These are phyloP conservation scores for Syzygium syzygioides DNA, from an alignment of 441 rosid species.

Conservation along the genomic window DNA sequence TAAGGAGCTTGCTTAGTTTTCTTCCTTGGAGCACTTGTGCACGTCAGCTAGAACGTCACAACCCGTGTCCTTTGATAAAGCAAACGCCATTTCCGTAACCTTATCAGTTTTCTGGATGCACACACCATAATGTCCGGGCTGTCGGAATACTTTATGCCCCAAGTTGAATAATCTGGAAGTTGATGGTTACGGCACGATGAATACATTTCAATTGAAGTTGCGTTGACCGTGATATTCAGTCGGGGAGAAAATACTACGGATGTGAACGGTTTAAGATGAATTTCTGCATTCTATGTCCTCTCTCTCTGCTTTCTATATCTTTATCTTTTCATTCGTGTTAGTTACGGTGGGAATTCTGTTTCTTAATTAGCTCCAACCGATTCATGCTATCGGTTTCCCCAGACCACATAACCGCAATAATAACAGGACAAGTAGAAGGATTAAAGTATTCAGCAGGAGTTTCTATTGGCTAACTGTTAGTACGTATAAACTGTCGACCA, in stretches of 20 bases:
- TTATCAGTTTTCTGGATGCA: not conserved
- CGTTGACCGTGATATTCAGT: not conserved
- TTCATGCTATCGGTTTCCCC: not conserved
- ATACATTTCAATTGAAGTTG: not conserved
- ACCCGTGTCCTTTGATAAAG: not conserved
- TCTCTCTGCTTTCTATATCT: not conserved
- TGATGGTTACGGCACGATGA: not conserved
- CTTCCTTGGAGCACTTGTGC: not conserved
- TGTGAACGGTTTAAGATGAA: not conserved
- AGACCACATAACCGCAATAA: not conserved
- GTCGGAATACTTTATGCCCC: not conserved
- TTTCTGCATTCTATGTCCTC: not conserved
- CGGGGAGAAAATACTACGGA: not conserved
- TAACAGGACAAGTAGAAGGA: not conserved
- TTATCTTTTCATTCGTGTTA: not conserved
- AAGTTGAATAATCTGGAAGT: not conserved
- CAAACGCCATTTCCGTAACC: not conserved
- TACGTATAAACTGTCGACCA: not conserved
- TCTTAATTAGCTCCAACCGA: not conserved
- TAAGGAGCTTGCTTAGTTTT: not conserved
- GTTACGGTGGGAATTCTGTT: not conserved
- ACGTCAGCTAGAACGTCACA: not conserved
- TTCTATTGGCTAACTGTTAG: slow-evolving; percentile 1
- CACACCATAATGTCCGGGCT: not conserved
- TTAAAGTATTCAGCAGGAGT: slow-evolving; percentile 3